These are phyloP conservation scores for Pseudogymnoascus sp. DNA, from an alignment of 2,329 filamentous ascomycete genomes.

Conservation along the genomic window DNA sequence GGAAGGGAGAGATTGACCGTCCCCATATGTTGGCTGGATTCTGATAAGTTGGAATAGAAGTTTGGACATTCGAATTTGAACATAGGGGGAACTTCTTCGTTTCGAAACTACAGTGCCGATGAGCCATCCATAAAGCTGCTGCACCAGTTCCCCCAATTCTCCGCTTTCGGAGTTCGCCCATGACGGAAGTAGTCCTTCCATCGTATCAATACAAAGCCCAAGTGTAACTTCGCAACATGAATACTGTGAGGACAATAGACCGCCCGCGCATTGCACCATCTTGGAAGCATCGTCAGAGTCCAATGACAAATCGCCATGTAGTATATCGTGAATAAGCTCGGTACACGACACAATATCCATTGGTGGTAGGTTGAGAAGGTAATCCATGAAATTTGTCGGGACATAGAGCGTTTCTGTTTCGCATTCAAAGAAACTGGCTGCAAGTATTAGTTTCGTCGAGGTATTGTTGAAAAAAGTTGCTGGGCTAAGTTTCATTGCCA, in stretches of 20 bases:
- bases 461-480: constrained; percentile 21
- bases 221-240: constrained; percentile 68
- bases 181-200: constrained; percentile 39
- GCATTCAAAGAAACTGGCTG: constrained; percentile 16
- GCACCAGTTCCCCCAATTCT: constrained; percentile 55
- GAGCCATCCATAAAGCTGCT: constrained; percentile 73
- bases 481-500: constrained; percentile 20
- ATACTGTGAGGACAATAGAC: constrained; percentile 47
- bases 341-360: constrained; percentile 47
- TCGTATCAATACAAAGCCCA: constrained; percentile 56
- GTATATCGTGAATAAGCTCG: constrained; percentile 41
- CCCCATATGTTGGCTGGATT: constrained; percentile 57
- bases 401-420: constrained; percentile 33
- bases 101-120: constrained; percentile 57
- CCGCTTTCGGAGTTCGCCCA: constrained; percentile 30
- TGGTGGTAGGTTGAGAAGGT: constrained; percentile 39
- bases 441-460: constrained; percentile 19
- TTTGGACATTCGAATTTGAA: constrained; percentile 57
- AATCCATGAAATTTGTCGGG: constrained; percentile 41
- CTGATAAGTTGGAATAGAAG: constrained; percentile 65
- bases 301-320: constrained; percentile 44
- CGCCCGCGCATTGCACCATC: constrained; percentile 43
- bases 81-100: constrained; percentile 59
- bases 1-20: constrained; percentile 27
- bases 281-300: constrained; percentile 37